Evolutionary conservation across 2,329 filamentous ascomycete genomes (phyloP).

Genomic region (Xylaria sp.): DNA sequence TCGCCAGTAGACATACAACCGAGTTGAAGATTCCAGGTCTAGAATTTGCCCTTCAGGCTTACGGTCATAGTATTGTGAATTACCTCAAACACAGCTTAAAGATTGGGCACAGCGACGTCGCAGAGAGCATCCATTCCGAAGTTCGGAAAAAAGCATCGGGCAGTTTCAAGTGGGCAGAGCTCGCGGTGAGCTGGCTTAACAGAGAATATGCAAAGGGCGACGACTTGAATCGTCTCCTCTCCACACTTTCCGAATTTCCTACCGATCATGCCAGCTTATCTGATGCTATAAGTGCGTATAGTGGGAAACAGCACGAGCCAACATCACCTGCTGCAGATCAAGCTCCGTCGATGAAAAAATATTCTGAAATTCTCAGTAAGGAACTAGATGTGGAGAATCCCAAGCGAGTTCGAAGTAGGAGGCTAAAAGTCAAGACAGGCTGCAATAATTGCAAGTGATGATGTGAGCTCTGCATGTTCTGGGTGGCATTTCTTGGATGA

Average conservation of each 20-base stretch:
- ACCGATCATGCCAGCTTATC: background rate
- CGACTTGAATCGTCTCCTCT: background rate
- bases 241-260: background rate
- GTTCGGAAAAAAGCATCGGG: constrained; percentile 15
- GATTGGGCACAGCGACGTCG: background rate
- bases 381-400: too few relatives aligned
- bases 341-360: too few relatives aligned
- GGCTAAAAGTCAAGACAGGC: background rate
- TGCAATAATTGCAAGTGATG: background rate
- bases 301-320: background rate
- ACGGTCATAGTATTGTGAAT: background rate
- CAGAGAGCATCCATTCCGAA: constrained; percentile 1
- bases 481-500: background rate
- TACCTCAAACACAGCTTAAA: background rate
- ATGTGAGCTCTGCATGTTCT: background rate
- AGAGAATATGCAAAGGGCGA: constrained; percentile 13
- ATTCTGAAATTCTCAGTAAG: too few relatives aligned
- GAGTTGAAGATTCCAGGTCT: constrained; percentile 6
- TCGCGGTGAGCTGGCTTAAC: constrained; percentile 23
- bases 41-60: background rate
- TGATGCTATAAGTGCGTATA: background rate
- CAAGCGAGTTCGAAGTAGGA: background rate
- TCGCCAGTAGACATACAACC: constrained; percentile 53
- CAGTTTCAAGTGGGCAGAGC: constrained; percentile 29
- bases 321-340: background rate